Evolutionary conservation across 2,329 filamentous ascomycete genomes (phyloP).

Genomic region (Aspergillus clavatus): DNA sequence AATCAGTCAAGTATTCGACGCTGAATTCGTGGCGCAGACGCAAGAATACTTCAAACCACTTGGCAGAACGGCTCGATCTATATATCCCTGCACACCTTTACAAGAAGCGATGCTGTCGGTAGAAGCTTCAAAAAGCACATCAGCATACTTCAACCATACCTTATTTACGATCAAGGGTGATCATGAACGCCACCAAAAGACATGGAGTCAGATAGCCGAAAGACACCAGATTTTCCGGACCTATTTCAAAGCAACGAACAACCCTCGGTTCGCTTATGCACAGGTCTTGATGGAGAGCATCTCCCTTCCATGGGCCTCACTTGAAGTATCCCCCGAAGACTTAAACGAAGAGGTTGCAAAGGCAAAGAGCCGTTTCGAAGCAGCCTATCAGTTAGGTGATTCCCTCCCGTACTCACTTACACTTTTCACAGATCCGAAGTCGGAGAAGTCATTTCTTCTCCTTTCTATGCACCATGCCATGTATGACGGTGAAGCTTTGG

Average conservation of each 20-base stretch:
- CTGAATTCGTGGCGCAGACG: slow-evolving; percentile 28
- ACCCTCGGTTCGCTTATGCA: slow-evolving; percentile 58
- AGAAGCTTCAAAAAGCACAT: slow-evolving; percentile 37
- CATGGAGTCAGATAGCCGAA: slow-evolving; percentile 59
- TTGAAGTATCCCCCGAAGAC: slow-evolving; percentile 39
- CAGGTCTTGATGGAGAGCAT: slow-evolving; percentile 63
- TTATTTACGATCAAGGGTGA: slow-evolving; percentile 56
- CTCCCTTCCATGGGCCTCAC: slow-evolving; percentile 39
- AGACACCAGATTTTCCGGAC: slow-evolving; percentile 76
- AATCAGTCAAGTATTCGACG: slow-evolving; percentile 16
- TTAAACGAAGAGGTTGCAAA: slow-evolving; percentile 42
- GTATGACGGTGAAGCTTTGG: slow-evolving; percentile 78
- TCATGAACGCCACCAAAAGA: slow-evolving; percentile 47
- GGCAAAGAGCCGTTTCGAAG: slow-evolving; percentile 33
- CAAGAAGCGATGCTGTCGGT: slow-evolving; percentile 82
- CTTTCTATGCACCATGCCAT: slow-evolving; percentile 72
- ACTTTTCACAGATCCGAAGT: slow-evolving; percentile 14
- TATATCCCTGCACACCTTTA: slow-evolving; percentile 78
- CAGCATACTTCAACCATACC: slow-evolving; percentile 69
- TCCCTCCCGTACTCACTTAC: slow-evolving; percentile 27
- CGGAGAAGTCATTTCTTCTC: slow-evolving; percentile 23
- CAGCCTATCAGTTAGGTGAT: slow-evolving; percentile 18
- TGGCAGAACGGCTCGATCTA: slow-evolving; percentile 43
- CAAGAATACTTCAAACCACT: slow-evolving; percentile 28
- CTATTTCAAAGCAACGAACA: slow-evolving; percentile 63